Conservation (phyloP, 148 eudicot genomes). For the Vaccinium vitisidaea region DNA sequence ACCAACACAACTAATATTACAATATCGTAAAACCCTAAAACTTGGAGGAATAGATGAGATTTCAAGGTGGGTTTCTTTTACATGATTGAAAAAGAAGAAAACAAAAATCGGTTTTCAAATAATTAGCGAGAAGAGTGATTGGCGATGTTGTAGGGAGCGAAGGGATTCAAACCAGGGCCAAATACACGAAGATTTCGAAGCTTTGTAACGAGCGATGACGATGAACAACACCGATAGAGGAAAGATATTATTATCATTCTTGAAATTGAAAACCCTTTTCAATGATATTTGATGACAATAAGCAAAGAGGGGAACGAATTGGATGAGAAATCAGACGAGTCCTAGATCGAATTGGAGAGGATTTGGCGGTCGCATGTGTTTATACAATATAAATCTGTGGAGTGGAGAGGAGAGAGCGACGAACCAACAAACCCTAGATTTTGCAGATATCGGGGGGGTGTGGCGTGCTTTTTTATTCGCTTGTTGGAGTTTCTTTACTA, state of each 20-base stretch:
- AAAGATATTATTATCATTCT: conserved; percentile 18
- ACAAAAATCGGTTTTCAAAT: neutral
- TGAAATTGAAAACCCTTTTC: neutral
- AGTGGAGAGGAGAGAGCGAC: neutral
- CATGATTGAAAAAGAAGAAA: neutral
- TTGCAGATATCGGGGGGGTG: neutral
- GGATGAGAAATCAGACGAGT: neutral
- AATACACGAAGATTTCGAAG: conserved; percentile 21
- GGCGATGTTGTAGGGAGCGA: conserved; percentile 21
- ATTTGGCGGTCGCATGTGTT: conserved; percentile 3
- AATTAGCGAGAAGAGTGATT: conserved; percentile 18
- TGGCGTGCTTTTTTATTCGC: neutral
- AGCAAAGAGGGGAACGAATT: neutral
- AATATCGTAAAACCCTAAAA: conserved; percentile 2
- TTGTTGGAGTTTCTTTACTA: no score
- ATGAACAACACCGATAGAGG: conserved; percentile 3
- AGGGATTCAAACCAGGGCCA: conserved; percentile 35
- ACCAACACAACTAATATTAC: neutral
- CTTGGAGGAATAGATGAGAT: conserved; percentile 4
- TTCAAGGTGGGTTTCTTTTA: neutral
- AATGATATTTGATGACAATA: neutral
- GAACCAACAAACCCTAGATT: neutral
- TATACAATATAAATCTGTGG: neutral
- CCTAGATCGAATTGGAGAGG: neutral
- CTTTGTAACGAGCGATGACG: conserved; percentile 8